A percentile compares a stretch with the other conserved stretches of the same genome.
These are phyloP conservation scores for Boletus bicolor DNA, from an alignment of 768 basidiomycete genomes.

Conservation along the genomic window DNA sequence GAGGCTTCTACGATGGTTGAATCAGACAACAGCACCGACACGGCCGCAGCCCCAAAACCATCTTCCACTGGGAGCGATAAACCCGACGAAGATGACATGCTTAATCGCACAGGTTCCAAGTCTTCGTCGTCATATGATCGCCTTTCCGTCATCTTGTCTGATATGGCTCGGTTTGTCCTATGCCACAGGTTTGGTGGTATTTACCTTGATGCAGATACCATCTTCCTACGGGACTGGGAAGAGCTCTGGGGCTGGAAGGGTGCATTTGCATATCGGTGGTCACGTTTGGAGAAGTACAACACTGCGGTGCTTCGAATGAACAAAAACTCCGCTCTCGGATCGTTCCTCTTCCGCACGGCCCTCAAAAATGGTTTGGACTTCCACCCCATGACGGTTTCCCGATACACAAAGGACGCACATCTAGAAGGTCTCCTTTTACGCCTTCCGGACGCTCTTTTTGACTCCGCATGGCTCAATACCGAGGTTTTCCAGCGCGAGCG, in stretches of 20 bases:
- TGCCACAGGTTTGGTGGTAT: constrained; percentile 95
- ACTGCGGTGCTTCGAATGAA: constrained; percentile 94
- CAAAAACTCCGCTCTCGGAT: constrained; percentile 87
- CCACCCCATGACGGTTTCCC: constrained; percentile 93
- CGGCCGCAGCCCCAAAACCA: constrained; percentile 12
- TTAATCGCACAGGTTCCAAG: constrained; percentile 86
- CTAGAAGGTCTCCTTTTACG: constrained; percentile 80
- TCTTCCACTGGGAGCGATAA: constrained; percentile 28
- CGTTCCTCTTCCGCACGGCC: constrained; percentile 91
- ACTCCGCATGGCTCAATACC: constrained; percentile 94
- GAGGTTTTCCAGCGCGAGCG: constrained; percentile 89
- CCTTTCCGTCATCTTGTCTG: constrained; percentile 89
- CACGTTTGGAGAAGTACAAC: constrained; percentile 88
- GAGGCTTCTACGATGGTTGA: constrained; percentile 17
- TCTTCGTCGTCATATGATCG: constrained; percentile 86
- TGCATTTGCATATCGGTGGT: constrained; percentile 97
- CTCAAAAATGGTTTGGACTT: constrained; percentile 93
- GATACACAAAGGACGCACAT: constrained; percentile 86
- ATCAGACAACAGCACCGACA: constrained; percentile 25
- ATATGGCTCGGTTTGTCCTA: constrained; percentile 97
- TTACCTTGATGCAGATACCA: constrained; percentile 95
- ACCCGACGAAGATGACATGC: constrained; percentile 48
- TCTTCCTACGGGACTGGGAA: constrained; percentile 97
- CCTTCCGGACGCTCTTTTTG: constrained; percentile 93
- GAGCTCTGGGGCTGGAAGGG: constrained; percentile 97